Percentiles rank a stretch among this genome's conserved stretches.
These are phyloP conservation scores for Crithidia bombi DNA, from an alignment of 208 protist genomes.

Conservation along the genomic window DNA sequence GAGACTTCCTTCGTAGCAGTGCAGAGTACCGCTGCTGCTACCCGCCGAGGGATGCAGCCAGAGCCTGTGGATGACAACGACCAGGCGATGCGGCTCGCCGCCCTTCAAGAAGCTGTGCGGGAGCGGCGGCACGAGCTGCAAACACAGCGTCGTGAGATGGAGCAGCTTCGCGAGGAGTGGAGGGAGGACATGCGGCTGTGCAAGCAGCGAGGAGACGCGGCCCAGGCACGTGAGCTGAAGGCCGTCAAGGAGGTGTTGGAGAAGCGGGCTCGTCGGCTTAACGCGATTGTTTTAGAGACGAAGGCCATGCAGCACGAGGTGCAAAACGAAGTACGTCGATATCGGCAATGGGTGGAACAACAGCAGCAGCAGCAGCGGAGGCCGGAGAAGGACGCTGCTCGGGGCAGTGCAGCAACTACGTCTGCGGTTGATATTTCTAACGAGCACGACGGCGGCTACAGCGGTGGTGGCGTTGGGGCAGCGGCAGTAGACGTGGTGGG, in stretches of 20 bases:
- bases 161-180: constrained; percentile 64
- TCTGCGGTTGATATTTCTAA: no score
- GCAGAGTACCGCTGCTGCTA: no score
- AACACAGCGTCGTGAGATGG: constrained; percentile 35
- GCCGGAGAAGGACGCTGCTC: no score
- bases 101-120: constrained; percentile 26
- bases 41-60: no score
- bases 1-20: no score
- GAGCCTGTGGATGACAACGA: constrained; percentile 1
- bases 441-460: neutral
- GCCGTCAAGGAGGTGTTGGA: constrained; percentile 61
- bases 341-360: constrained; percentile 1
- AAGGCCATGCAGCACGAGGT: constrained; percentile 45
- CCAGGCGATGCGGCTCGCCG: constrained; percentile 24
- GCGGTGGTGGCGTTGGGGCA: neutral
- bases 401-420: no score
- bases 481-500: constrained; percentile 23
- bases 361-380: neutral
- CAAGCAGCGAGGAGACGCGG: constrained; percentile 34
- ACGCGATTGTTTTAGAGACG: constrained; percentile 51
- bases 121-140: constrained; percentile 40
- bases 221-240: constrained; percentile 39
- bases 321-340: constrained; percentile 40
- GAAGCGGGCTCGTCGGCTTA: constrained; percentile 55
- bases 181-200: constrained; percentile 49